Evolutionary conservation across 768 basidiomycete species (phyloP).

Genomic region (Tricholoma bakamatsutake): DNA sequence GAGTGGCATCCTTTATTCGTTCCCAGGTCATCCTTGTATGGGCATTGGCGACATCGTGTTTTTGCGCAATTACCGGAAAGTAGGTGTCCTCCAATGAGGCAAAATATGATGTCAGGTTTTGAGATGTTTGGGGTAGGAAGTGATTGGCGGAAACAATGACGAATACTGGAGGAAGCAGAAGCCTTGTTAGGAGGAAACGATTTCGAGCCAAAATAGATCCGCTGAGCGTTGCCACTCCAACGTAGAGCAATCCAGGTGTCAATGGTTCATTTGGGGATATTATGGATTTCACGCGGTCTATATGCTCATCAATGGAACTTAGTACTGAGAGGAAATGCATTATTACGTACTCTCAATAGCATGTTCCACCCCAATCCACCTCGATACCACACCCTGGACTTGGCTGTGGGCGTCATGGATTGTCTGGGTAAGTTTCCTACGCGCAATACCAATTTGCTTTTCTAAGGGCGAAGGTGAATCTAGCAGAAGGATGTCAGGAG

Average conservation of each 20-base stretch:
- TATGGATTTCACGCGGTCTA: conserved; percentile 81
- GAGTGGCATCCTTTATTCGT: conserved; percentile 45
- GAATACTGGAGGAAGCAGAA: conserved; percentile 72
- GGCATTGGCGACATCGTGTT: conserved; percentile 58
- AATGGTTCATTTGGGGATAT: conserved; percentile 76
- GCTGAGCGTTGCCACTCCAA: conserved; percentile 81
- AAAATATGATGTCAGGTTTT: conserved; percentile 62
- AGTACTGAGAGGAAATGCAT: not conserved
- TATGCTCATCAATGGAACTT: not conserved
- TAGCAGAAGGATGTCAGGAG: conserved; percentile 61
- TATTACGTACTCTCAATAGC: conserved; percentile 73
- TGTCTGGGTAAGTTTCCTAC: conserved; percentile 52
- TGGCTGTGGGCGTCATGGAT: conserved; percentile 54
- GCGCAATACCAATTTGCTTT: conserved; percentile 63
- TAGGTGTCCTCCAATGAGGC: conserved; percentile 66
- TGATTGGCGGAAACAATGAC: conserved; percentile 65
- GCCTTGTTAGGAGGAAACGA: conserved; percentile 60
- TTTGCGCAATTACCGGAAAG: conserved; percentile 61
- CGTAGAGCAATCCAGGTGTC: conserved; percentile 87
- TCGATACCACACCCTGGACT: conserved; percentile 67
- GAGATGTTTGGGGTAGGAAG: conserved; percentile 81
- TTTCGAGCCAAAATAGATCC: conserved; percentile 85
- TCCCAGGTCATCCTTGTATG: conserved; percentile 57
- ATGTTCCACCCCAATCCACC: conserved; percentile 85
- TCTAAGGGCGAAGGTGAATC: conserved; percentile 76